Percentiles rank a stretch among this genome's conserved stretches.
Conservation (phyloP, 192 early-diverging fungal species). For the Thoreauomyces humboldtii region DNA sequence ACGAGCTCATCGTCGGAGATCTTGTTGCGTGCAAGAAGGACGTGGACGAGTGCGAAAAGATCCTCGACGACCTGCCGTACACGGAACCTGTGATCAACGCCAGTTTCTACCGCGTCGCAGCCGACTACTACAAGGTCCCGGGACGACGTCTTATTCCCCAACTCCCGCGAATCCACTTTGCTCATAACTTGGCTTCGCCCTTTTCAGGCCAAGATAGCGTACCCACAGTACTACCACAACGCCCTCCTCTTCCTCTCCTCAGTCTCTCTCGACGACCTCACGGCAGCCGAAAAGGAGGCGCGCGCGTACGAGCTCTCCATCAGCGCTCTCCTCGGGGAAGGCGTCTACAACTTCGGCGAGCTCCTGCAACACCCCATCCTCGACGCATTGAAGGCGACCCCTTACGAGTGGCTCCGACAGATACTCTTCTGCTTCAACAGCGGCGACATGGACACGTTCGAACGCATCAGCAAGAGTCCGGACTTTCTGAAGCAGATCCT, state of each 20-base stretch:
- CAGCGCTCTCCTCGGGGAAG: slow-evolving; percentile 89
- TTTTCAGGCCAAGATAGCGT: slow-evolving; percentile 78
- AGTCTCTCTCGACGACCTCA: slow-evolving; percentile 79
- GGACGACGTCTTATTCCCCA: not conserved
- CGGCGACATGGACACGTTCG: slow-evolving; percentile 89
- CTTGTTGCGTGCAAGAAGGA: slow-evolving; percentile 77
- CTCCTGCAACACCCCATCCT: slow-evolving; percentile 88
- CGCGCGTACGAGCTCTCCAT: slow-evolving; percentile 90
- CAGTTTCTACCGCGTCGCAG: slow-evolving; percentile 90
- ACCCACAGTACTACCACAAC: slow-evolving; percentile 93
- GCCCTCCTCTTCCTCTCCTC: slow-evolving; percentile 93
- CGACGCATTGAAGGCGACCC: slow-evolving; percentile 70
- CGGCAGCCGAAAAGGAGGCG: slow-evolving; percentile 72
- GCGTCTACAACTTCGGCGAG: slow-evolving; percentile 99
- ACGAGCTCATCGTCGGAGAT: slow-evolving; percentile 74
- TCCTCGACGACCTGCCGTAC: slow-evolving; percentile 68
- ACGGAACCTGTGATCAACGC: slow-evolving; percentile 87
- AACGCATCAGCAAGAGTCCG: slow-evolving; percentile 59
- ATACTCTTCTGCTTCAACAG: slow-evolving; percentile 90
- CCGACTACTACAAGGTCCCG: slow-evolving; percentile 91
- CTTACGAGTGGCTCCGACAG: slow-evolving; percentile 81
- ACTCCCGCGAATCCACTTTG: too few species aligned
- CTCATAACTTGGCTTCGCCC: too few species aligned
- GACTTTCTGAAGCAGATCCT: slow-evolving; percentile 73
- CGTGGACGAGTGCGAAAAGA: slow-evolving; percentile 85